Base-by-base conservation (phyloP, 768 basidiomycete genomes). In the Mycena rebaudengoi region DNA sequence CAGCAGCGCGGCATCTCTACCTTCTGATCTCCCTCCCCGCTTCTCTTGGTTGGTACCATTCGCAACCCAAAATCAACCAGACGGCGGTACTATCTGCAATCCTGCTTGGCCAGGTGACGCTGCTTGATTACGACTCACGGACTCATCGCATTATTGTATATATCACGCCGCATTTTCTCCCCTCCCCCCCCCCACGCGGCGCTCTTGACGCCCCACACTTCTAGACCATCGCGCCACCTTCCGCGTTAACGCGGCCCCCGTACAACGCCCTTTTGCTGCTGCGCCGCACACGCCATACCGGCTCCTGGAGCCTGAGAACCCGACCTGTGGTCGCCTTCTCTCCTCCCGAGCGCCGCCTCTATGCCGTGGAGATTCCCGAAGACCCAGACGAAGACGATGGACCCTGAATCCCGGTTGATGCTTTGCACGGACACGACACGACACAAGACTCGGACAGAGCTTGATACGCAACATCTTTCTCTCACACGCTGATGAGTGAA, bases 361-460 rank as follows among this genome's bases (percentile, higher is more conserved):
- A n/a, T n/a, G n/a, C n/a, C 65, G 69, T 60, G 76, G 76, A 83
- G 76, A 70, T 46, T 65, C 57, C 56, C 59, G 69, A 73, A 70
- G 67, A 69, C 50, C 55, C 49, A 62, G 72, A 80, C 74, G 76
- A 80, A 79, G 85, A 86, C 80, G 79, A 86, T 80, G 86, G 85
- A 81, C 72, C 70, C 73, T 76, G 82, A 83, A 74, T 71, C 69
- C 79, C 86, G 75, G 79, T 86, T 71, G 88, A 86, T 79, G 79
- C 75, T 74, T 39, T 76, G 75, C 71, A 67, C 65, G 68, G 83
- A 83, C 82, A 84, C 82, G 87, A 87, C 85, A 83, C 67, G 82
- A 88, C 89, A 80, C 90, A 91, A 88, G 90, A 91, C 88, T 82
- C 78, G 75, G 79, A 70, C 72, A 74, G 78, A 68, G 85, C 84